These are phyloP conservation scores for Microbotryum silenes-acaulis DNA, from an alignment of 1,284 basidiomycete genomes.

Conservation along the genomic window DNA sequence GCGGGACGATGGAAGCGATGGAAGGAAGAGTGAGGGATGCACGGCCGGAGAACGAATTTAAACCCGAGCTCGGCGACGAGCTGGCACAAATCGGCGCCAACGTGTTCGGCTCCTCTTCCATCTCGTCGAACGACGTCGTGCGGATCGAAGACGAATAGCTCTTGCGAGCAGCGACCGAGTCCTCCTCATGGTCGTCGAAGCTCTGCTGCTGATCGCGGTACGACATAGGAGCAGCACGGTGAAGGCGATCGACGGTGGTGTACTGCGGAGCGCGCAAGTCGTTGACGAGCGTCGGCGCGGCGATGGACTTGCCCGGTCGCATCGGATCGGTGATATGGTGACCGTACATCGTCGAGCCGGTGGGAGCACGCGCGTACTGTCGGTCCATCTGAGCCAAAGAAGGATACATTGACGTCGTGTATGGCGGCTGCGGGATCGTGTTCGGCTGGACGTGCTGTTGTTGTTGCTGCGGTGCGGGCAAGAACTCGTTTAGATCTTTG, in stretches of 20 bases:
- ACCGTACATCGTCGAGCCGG: conserved; percentile 1
- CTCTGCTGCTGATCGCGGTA: background rate
- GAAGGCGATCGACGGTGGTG: conserved; percentile 21
- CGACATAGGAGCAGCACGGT: conserved; percentile 20
- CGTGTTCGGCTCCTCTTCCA: background rate
- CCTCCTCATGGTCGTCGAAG: background rate
- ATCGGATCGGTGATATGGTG: background rate
- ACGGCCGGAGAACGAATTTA: too few species aligned
- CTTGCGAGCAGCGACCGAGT: background rate
- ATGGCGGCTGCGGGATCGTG: background rate
- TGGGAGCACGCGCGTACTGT: background rate
- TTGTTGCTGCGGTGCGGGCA: background rate
- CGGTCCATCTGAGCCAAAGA: conserved; percentile 10
- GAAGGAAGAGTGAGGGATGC: conserved; percentile 6
- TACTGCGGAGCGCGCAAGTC: conserved; percentile 24
- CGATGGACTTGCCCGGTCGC: conserved; percentile 12
- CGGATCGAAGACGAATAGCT: conserved; percentile 9
- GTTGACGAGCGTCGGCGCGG: conserved; percentile 23
- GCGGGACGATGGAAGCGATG: background rate
- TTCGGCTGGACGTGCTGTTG: background rate
- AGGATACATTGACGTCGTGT: conserved; percentile 13
- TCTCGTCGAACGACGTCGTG: conserved; percentile 10
- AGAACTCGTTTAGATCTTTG: background rate
- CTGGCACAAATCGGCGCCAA: conserved; percentile 2
- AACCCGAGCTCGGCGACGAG: background rate